phyloP scores from a whole-genome alignment of 2,329 filamentous ascomycete genomes.

The Aspergillus aculeatinus region DNA sequence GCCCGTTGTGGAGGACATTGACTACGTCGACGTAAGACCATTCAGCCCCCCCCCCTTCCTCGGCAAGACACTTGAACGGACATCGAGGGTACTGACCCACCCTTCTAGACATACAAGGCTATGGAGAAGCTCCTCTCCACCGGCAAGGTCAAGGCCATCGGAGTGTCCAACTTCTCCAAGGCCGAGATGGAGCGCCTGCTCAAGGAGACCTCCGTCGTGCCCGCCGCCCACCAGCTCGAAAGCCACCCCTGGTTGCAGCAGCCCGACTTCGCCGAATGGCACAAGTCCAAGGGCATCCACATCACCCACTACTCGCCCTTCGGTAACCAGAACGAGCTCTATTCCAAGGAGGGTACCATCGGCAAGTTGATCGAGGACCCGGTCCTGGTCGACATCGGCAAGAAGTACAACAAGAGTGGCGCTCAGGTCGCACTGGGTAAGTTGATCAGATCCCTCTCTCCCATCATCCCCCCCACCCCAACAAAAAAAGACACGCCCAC shows the following conservation, averaged over 20 bases:
- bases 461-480: not conserved
- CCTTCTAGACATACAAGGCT: slow-evolving; percentile 49
- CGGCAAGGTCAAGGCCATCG: slow-evolving; percentile 52
- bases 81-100: not conserved
- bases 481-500: not conserved
- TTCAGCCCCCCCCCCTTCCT: not conserved
- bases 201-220: slow-evolving; percentile 45
- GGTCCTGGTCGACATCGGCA: slow-evolving; percentile 50
- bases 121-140: slow-evolving; percentile 46
- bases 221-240: slow-evolving; percentile 54
- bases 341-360: slow-evolving; percentile 44
- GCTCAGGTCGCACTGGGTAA: slow-evolving; percentile 53
- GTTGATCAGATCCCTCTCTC: slow-evolving; percentile 4
- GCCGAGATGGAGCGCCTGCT: slow-evolving; percentile 50
- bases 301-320: slow-evolving; percentile 57
- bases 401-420: slow-evolving; percentile 52
- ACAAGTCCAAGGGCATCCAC: slow-evolving; percentile 52
- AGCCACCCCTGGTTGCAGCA: slow-evolving; percentile 56
- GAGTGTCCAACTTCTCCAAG: slow-evolving; percentile 54
- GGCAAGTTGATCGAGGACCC: slow-evolving; percentile 55
- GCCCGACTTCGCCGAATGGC: slow-evolving; percentile 48
- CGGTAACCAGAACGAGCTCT: slow-evolving; percentile 55
- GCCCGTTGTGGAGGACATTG: slow-evolving; percentile 43
- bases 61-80: not conserved
- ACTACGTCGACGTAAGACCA: slow-evolving; percentile 49